A percentile compares a stretch with the other conserved stretches of the same genome.
These are phyloP conservation scores for Saccharomyces hybrid DNA, from an alignment of 1,139 yeast genomes.

Conservation along the genomic window DNA sequence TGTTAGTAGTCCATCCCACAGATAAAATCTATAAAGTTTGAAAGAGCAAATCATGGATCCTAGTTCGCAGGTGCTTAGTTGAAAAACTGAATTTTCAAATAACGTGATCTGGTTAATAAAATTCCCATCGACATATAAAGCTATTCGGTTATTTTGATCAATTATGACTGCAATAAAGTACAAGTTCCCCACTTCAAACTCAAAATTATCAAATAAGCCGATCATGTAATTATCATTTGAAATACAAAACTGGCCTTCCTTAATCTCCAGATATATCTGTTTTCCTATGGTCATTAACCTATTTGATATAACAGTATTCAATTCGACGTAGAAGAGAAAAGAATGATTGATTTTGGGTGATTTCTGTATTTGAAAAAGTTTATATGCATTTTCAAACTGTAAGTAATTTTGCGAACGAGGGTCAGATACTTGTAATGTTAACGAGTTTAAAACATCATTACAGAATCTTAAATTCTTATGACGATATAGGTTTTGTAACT, in stretches of 20 bases:
- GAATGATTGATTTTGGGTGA: constrained; percentile 7
- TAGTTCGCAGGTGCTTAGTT: constrained; percentile 13
- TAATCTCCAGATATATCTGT: constrained; percentile 22
- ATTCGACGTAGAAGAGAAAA: constrained; percentile 17
- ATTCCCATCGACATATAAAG: constrained; percentile 21
- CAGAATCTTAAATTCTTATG: constrained; percentile 7
- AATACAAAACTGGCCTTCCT: constrained; percentile 21
- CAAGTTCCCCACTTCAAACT: constrained; percentile 15
- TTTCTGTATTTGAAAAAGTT: constrained; percentile 7
- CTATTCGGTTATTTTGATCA: constrained; percentile 6
- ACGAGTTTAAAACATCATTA: constrained; percentile 10
- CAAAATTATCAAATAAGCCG: constrained; percentile 24
- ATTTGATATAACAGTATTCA: constrained; percentile 21
- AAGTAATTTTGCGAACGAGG: constrained; percentile 17
- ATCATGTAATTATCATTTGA: constrained; percentile 26
- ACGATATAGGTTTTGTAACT: constrained; percentile 12
- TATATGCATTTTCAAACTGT: constrained; percentile 21
- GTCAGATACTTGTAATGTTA: constrained; percentile 15
- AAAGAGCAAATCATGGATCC: constrained; percentile 29
- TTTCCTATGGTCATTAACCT: constrained; percentile 22
- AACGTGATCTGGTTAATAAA: constrained; percentile 15
- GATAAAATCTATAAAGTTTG: constrained; percentile 16
- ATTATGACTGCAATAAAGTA: constrained; percentile 17
- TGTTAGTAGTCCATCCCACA: constrained; percentile 11
- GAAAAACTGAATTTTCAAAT: constrained; percentile 6